Base-by-base conservation (phyloP, 257 asterid genomes). In the Lantana camara region DNA sequence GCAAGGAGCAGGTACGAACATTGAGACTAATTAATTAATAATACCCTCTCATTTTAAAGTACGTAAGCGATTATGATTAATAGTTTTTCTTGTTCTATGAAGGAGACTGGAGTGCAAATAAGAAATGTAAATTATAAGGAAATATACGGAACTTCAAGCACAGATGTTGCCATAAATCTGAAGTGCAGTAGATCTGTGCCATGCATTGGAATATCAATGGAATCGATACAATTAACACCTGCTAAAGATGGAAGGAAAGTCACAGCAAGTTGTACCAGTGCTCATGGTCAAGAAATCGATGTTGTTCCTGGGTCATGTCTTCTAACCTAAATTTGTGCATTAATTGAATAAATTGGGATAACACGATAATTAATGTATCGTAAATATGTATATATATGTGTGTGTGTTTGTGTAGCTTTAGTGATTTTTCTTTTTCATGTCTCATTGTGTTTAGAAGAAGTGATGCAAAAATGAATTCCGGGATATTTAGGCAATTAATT, bases 51-150 rank as follows among this genome's bases (percentile, higher is more conserved):
- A 2, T 27, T 27, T 27, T 27, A n/a, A n/a, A n/a, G n/a, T 30
- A 30, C 7, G 3, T 30, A 30, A 30, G 7, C 7, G 35, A 30
- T 2, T 2, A 30, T 30, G 7, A 3, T 30, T 30, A 30, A 30
- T 30, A 30, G 7, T 35, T 35, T 35, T 34, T 38, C 29, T 0
- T 23, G 1, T 23, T 32, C 52, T 4, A 14, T 48, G 34, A 34
- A 83, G 95, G 68, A 42, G 58, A 77, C 70, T 62, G 95, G 95
- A 47, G 95, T 86, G 14, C 65, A 76, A 5, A 77, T 81, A 40
- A 81, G 84, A 66, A 63, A 75, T n/a, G 81, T 86, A 4, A 13
- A 11, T 8, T 86, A 75, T 61, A 63, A 60, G 69, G 66, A 52
- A 9, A 69, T 83, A 30, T 71, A 15, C 0, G 95, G 95, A 57